Conservation (phyloP, 108 stramenopile species). For the Fistulifera pelliculosa region DNA sequence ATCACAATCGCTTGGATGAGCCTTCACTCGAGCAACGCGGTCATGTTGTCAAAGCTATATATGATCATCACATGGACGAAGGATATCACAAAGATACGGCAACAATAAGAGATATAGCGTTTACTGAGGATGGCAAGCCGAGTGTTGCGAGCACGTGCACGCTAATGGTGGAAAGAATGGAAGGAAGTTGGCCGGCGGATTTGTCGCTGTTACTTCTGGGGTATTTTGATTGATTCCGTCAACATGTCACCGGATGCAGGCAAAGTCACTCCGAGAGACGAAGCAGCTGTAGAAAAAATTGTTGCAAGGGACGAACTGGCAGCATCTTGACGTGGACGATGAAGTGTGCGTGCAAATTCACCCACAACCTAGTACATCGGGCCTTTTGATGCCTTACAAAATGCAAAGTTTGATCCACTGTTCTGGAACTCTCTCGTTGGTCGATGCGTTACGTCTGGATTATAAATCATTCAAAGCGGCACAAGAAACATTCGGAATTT, state of each 20-base stretch:
- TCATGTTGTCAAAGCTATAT: slow-evolving; percentile 41
- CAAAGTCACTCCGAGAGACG: slow-evolving; percentile 64
- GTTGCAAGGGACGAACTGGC: slow-evolving; percentile 12
- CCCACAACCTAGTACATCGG: slow-evolving; percentile 21
- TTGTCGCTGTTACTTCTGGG: slow-evolving; percentile 54
- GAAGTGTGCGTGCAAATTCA: not conserved
- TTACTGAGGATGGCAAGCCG: slow-evolving; percentile 24
- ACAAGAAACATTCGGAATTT: slow-evolving; percentile 43
- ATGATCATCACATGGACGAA: slow-evolving; percentile 76
- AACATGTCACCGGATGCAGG: slow-evolving; percentile 59
- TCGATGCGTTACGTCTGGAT: slow-evolving; percentile 55
- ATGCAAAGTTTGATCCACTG: slow-evolving; percentile 51
- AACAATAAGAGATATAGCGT: slow-evolving; percentile 48
- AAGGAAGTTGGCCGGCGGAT: not conserved
- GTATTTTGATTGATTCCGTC: slow-evolving; percentile 75
- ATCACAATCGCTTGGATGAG: slow-evolving; percentile 47
- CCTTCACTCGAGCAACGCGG: not conserved
- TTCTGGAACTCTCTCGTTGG: slow-evolving; percentile 59
- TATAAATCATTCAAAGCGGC: slow-evolving; percentile 45
- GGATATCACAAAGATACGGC: slow-evolving; percentile 30
- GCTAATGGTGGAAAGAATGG: slow-evolving; percentile 38
- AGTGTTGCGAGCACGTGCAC: slow-evolving; percentile 55
- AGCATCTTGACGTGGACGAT: not conserved
- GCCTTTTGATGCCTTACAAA: slow-evolving; percentile 50
- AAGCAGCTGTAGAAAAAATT: slow-evolving; percentile 36